Percentiles rank a stretch among this genome's conserved stretches.
phyloP scores from a whole-genome alignment of 2,329 filamentous ascomycete species.

The Arthrocladium fulminans region DNA sequence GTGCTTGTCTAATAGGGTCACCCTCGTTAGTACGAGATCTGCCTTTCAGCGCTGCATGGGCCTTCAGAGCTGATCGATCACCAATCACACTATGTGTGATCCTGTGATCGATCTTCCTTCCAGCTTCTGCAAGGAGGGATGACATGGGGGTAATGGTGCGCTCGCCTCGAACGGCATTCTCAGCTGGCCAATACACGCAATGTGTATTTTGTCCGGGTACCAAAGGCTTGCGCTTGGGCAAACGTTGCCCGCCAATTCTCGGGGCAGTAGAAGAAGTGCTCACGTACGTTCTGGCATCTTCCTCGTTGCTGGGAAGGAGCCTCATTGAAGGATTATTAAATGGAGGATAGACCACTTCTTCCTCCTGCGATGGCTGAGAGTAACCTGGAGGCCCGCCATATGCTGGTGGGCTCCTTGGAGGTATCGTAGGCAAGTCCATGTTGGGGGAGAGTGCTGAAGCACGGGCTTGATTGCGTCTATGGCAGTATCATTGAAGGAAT shows the following conservation, averaged over 20 bases:
- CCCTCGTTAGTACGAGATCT: constrained; percentile 23
- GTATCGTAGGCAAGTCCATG: constrained; percentile 10
- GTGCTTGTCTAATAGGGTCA: constrained; percentile 19
- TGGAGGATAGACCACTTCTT: constrained; percentile 25
- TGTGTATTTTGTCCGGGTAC: constrained; percentile 10
- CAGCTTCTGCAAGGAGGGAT: constrained; percentile 17
- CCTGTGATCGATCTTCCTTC: constrained; percentile 14
- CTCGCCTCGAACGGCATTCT: constrained; percentile 7
- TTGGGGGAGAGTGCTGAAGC: background rate
- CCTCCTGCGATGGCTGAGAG: constrained; percentile 25
- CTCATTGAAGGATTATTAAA: constrained; percentile 37
- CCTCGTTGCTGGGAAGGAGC: constrained; percentile 34
- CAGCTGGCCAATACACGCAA: constrained; percentile 17
- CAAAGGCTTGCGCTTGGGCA: constrained; percentile 20
- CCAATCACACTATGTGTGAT: constrained; percentile 13
- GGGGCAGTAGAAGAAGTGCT: constrained; percentile 15
- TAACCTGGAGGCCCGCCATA: constrained; percentile 40
- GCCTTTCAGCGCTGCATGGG: constrained; percentile 21
- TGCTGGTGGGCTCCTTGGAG: constrained; percentile 25
- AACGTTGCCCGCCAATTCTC: constrained; percentile 13
- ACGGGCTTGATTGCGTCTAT: background rate
- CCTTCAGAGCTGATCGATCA: constrained; percentile 20
- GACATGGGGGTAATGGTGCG: constrained; percentile 18
- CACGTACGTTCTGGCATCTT: constrained; percentile 35
- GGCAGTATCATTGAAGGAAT: background rate